Base-by-base conservation (phyloP, 2,329 filamentous ascomycete species). In the Microcyclospora tardicrescens region DNA sequence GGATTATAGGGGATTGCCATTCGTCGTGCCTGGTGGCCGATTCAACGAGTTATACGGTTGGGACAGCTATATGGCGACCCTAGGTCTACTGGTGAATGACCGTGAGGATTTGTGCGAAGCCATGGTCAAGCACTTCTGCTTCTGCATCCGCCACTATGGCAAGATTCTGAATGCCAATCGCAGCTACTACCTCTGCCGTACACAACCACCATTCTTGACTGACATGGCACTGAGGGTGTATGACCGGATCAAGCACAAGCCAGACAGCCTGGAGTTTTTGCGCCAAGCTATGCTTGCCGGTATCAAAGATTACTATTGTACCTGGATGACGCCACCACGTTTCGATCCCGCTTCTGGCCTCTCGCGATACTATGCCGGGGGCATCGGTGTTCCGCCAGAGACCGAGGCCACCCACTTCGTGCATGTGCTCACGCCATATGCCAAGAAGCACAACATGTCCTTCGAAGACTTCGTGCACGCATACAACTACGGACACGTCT, bases 31-130 rank as follows among this genome's bases (percentile, higher is more conserved):
- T 0, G 91, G 91, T 43, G 91, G 91, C 16, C 77, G 91, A 24
- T 98, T 98, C 77, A 98, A 98, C 62, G 91, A 98, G 61, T 65
- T 98, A 15, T 98, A 98, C 58, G 89, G 89, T 34, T 98, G 91
- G 91, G 91, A 98, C 63, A 95, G 86, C 59, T 98, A 96, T 67
- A 96, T 98, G 86, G 84, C 89, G 60, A 91, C 89, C 5, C 69
- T 96, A 2, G 91, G 91, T 13, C 71, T 98, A 42, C 68, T 96
- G 42, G 76, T 85, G 51, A 85, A 89, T 56, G 83, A 91, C 57
- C 79, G 84, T 42, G 77, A 85, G 15, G 78, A 95, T 53, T 67
- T 96, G 39, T 86, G 86, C 49, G 94, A 95, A 66, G 75, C 81
- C 36, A 96, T 98, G 85, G 87, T 96, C 37, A 71, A 75, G 52